phyloP scores from a whole-genome alignment of 148 eudicot species.

The Vaccinium myrtillus region DNA sequence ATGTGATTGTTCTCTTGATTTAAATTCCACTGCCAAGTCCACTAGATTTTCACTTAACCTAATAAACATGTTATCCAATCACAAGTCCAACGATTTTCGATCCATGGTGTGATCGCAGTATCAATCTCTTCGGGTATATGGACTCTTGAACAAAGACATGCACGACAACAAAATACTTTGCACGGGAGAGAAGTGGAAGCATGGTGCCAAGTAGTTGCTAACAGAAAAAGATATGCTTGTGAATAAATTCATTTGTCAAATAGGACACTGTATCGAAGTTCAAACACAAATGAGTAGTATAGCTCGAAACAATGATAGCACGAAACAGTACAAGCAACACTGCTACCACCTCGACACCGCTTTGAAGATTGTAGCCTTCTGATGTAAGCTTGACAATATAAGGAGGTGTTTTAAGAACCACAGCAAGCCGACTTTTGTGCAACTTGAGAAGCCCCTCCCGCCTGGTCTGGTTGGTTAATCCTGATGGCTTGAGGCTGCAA shows the following conservation, averaged over 20 bases:
- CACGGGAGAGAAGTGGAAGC: neutral
- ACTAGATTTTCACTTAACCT: neutral
- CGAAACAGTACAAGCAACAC: neutral
- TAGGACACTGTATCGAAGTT: neutral
- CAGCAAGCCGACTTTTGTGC: slow-evolving; percentile 85
- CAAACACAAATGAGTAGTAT: slow-evolving; percentile 2
- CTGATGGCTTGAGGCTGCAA: slow-evolving; percentile 66
- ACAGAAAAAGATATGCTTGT: neutral
- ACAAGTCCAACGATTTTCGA: neutral
- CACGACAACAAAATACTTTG: neutral
- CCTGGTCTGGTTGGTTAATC: slow-evolving; percentile 59
- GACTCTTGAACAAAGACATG: neutral
- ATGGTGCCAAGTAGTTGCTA: neutral
- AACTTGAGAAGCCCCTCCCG: slow-evolving; percentile 44
- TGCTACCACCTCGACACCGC: neutral
- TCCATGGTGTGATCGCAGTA: neutral
- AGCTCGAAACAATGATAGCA: slow-evolving; percentile 1
- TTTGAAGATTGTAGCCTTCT: slow-evolving; percentile 4
- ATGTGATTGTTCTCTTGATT: neutral
- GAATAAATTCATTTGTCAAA: slow-evolving; percentile 8
- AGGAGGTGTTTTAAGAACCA: slow-evolving; percentile 37
- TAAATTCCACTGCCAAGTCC: neutral
- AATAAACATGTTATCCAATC: neutral
- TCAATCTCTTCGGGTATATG: neutral
- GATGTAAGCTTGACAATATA: neutral